Base-by-base conservation (phyloP, 1,139 yeast genomes). In the Blastobotrys buckinghamii region DNA sequence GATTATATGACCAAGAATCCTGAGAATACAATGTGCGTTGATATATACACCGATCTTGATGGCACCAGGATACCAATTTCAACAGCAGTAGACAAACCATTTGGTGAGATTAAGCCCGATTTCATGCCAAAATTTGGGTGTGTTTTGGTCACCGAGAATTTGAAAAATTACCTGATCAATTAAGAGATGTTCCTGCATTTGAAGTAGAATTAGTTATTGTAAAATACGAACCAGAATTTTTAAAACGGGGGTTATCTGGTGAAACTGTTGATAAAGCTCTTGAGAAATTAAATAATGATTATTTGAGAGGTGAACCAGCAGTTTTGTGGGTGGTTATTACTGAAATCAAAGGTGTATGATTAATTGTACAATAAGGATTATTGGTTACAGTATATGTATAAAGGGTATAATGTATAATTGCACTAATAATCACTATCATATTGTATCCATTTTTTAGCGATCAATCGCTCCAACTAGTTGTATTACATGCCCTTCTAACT, bases 321-420 rank as follows among this genome's bases (percentile, higher is more conserved):
- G 29, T 10, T 26, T 27, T 27, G 6, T 42, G 45, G 45, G 19
- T 42, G 10, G 12, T 17, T 3, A 22, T n/a, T 26, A 16, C 40
- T 2, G 36, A 42, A 17, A 34, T 20, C 40, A 42, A 42, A n/a
- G 15, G 8, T n/a, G n/a, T n/a, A n/a, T 16, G 45, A 34, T 15
- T 42, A 42, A 27, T 42, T 39, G 45, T 17, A 35, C 17, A 39
- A 10, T 22, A 26, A 12, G 45, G 45, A 30, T 27, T 42, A 35
- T 35, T 17, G 15, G 13, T 19, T 42, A 6, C 20, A 15, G 16
- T 35, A 6, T 16, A n/a, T 35, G 39, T 22, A 35, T 17, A 35
- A 35, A 35, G n/a, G n/a, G n/a, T n/a, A n/a, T n/a, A n/a, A n/a
- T n/a, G n/a, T n/a, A n/a, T n/a, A n/a, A n/a, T n/a, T n/a, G n/a